Percentiles rank a stretch among this genome's conserved stretches.
Conservation (phyloP, 371 early-diverging fungal species). For the Cokeromyces recurvatus region DNA sequence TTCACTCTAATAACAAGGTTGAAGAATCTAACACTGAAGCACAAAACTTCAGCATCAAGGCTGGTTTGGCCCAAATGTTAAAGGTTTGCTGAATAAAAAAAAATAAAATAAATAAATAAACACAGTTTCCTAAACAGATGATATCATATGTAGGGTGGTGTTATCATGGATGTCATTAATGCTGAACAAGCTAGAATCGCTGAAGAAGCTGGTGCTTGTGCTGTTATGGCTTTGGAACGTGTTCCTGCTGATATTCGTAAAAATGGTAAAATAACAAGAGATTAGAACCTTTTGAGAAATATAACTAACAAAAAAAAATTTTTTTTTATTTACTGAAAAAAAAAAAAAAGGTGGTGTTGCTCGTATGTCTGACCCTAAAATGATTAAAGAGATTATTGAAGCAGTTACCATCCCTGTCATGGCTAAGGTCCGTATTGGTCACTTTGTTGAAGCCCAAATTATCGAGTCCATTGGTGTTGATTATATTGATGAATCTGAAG, state of each 20-base stretch:
- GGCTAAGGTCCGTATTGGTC: slow-evolving; percentile 98
- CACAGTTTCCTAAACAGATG: not conserved
- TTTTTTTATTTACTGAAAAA: not conserved
- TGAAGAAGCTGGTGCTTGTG: slow-evolving; percentile 96
- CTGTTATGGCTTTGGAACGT: slow-evolving; percentile 98
- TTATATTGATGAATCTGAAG: slow-evolving; percentile 97
- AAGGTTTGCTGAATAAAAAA: slow-evolving; percentile 83
- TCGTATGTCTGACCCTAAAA: slow-evolving; percentile 97
- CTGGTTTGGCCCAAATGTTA: slow-evolving; percentile 96
- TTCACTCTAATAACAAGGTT: slow-evolving; percentile 47
- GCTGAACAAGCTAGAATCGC: slow-evolving; percentile 97
- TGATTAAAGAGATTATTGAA: slow-evolving; percentile 93
- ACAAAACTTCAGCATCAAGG: slow-evolving; percentile 73
- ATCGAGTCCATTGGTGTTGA: slow-evolving; percentile 88
- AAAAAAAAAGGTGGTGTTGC: slow-evolving; percentile 92
- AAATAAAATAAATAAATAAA: not conserved
- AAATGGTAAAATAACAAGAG: slow-evolving; percentile 87
- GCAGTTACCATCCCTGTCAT: slow-evolving; percentile 98
- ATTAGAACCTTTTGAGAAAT: not conserved
- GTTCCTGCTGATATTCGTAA: slow-evolving; percentile 98
- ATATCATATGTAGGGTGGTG: slow-evolving; percentile 80
- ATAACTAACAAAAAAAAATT: not conserved
- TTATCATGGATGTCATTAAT: slow-evolving; percentile 98
- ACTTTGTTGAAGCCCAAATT: slow-evolving; percentile 98
- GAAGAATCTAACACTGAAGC: slow-evolving; percentile 32